Evolutionary conservation across 768 basidiomycete species (phyloP), one percentile per base, ranked within the genome.

Genomic region (Trametes cubensis): DNA sequence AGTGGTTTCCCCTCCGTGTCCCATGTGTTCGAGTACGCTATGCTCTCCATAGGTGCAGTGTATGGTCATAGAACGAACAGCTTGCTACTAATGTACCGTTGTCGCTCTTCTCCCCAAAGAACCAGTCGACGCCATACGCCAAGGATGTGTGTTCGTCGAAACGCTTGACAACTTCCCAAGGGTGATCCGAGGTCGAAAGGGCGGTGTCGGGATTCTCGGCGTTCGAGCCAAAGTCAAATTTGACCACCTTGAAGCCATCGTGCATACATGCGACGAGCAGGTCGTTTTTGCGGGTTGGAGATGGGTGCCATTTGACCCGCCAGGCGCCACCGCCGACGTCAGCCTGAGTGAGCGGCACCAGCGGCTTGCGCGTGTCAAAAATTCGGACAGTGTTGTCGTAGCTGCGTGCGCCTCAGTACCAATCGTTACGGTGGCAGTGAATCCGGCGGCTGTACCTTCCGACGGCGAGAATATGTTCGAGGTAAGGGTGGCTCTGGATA

Each of bases 261-360:
- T 96, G 95, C 97, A 98, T 99, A 70, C 92, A 94, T 0, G 95
- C 97, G n/a, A 94, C 86, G 20, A 98, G 82, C 2, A 98, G 80
- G 69, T 95, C 91, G 40, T 82, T 69, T 64, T 81, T 83, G 47
- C 94, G 82, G n/a, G 70, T 66, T 2, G 80, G 65, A 5, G 82
- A 83, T 7, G 95, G 94, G 74, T 98, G 94, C 94, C 95, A 99
- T 73, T 96, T 95, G 60, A 94, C 87, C 18, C 97, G 84, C 97
- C 97, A 99, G 13, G 86, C 91, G 3, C 97, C 97, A 14, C 97
- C 97, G 13, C 93, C 94, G 3, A 93, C 86, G 59, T 89, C 81
- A 25, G 82, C 83, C 51, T 81, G 76, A 0, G 76, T 71, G 14
- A 98, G 65, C 0, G 92, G 85, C 3, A 71, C 71, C 4, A 79